Conservation (phyloP, 75 land plant species). For the Cunninghamia lanceolata region DNA sequence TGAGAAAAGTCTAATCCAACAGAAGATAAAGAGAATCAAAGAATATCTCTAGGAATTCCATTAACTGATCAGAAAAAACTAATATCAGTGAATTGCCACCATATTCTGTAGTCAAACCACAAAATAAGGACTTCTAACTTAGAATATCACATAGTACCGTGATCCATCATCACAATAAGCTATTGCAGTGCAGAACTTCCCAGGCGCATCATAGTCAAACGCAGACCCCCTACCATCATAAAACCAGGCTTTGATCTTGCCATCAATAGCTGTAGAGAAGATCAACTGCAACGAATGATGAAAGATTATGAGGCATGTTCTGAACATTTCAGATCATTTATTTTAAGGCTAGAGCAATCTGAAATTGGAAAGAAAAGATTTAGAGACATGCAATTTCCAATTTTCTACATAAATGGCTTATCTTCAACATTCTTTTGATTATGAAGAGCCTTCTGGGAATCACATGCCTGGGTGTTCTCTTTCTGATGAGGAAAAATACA, state of each 20-base stretch:
- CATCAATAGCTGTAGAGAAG: constrained; percentile 14
- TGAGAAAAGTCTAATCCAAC: constrained; percentile 53
- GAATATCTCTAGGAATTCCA: not conserved
- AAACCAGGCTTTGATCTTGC: constrained; percentile 16
- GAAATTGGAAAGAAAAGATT: too few species aligned
- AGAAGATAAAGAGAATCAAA: not conserved
- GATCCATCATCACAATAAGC: constrained; percentile 20
- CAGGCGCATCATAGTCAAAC: constrained; percentile 9
- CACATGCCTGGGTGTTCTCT: constrained; percentile 26
- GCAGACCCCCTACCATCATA: not conserved
- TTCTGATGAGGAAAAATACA: constrained; percentile 34
- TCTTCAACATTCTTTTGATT: not conserved
- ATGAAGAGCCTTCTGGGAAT: not conserved
- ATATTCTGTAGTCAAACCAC: not conserved
- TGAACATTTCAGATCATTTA: not conserved
- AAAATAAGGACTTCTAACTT: not conserved
- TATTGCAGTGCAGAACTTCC: constrained; percentile 16
- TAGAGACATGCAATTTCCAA: too few species aligned
- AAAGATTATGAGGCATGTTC: not conserved
- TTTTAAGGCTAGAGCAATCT: too few species aligned
- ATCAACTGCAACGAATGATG: constrained; percentile 10
- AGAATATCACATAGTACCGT: not conserved
- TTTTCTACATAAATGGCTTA: too few species aligned
- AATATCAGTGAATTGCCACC: too few species aligned
- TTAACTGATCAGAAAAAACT: not conserved